These are phyloP conservation scores for Mucor mucedo DNA, from an alignment of 371 early-diverging fungal species.

Conservation along the genomic window DNA sequence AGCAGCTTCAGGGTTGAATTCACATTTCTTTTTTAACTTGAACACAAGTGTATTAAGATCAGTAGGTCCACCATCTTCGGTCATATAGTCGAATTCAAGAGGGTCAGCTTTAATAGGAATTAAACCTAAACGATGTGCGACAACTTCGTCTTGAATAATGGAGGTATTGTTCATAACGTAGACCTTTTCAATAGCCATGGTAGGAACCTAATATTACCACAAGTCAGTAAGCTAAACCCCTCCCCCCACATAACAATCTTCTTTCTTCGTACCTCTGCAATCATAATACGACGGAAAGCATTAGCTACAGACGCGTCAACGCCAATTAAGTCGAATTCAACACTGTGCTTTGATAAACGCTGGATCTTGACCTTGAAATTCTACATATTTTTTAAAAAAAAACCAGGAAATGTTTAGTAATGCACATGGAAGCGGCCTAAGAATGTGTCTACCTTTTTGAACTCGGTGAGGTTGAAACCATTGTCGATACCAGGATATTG, in stretches of 20 bases:
- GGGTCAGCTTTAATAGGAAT: slow-evolving; percentile 95
- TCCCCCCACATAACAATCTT: background rate
- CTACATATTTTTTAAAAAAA: slow-evolving; percentile 33
- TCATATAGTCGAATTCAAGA: slow-evolving; percentile 74
- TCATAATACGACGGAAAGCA: slow-evolving; percentile 94
- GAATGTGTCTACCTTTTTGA: slow-evolving; percentile 58
- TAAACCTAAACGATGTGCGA: slow-evolving; percentile 98
- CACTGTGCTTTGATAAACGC: slow-evolving; percentile 67
- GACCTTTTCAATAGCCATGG: slow-evolving; percentile 98
- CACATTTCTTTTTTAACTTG: slow-evolving; percentile 79
- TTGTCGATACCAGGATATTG: slow-evolving; percentile 64
- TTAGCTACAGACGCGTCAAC: slow-evolving; percentile 96
- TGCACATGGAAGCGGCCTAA: too few relatives aligned
- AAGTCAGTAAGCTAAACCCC: background rate
- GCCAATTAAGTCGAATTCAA: slow-evolving; percentile 97
- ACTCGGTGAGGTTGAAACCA: slow-evolving; percentile 63
- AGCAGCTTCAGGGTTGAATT: slow-evolving; percentile 64
- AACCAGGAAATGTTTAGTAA: background rate
- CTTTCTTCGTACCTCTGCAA: slow-evolving; percentile 77
- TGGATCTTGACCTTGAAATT: slow-evolving; percentile 73
- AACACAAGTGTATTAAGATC: slow-evolving; percentile 96
- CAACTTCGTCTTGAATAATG: slow-evolving; percentile 96
- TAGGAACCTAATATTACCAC: slow-evolving; percentile 72
- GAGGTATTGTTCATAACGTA: slow-evolving; percentile 95
- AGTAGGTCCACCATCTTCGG: slow-evolving; percentile 76